Evolutionary conservation across 73 alveolate species (phyloP).

Genomic region (Paramecium primaurelia): DNA sequence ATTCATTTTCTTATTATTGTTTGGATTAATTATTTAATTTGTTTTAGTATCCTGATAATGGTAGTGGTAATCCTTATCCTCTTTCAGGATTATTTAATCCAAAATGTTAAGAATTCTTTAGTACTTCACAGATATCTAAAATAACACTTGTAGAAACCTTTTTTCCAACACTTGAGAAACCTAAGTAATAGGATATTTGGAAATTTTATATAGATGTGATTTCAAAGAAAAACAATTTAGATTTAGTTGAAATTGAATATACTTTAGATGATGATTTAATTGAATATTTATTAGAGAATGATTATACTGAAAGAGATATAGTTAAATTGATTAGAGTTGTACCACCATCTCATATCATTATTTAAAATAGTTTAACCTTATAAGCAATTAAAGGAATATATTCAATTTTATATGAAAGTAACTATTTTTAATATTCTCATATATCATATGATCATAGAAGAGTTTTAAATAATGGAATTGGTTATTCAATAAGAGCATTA

Average conservation of each 20-base stretch:
- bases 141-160: not conserved
- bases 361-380: not conserved
- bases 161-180: not conserved
- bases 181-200: not conserved
- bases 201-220: not conserved
- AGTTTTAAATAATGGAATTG: not conserved
- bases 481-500: not conserved
- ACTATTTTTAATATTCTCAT: not conserved
- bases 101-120: not conserved
- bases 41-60: not conserved
- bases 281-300: not conserved
- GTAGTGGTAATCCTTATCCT: not conserved
- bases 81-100: not conserved
- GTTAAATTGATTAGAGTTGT: not conserved
- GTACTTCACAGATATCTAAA: not conserved
- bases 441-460: not conserved
- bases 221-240: not conserved
- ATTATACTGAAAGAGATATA: conserved; percentile 3
- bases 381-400: not conserved
- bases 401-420: not conserved
- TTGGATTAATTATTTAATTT: not conserved
- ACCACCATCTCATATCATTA: not conserved
- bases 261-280: not conserved
- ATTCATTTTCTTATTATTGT: not conserved
- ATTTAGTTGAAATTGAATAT: not conserved